phyloP scores from a whole-genome alignment of 2,329 filamentous ascomycete genomes.

The Fusarium austroafricanum region DNA sequence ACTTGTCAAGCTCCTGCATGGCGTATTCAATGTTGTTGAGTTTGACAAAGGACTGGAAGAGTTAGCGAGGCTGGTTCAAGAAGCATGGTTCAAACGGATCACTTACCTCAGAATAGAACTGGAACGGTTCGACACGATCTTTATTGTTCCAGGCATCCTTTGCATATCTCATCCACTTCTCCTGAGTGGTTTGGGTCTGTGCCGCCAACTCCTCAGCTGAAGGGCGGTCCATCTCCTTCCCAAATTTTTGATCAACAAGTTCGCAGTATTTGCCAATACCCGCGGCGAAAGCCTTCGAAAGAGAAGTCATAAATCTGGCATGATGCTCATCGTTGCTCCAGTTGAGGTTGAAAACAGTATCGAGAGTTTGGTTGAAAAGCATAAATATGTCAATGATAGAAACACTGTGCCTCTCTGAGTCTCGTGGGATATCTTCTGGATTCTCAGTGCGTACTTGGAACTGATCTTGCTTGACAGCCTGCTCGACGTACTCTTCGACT shows the following conservation, averaged over 20 bases:
- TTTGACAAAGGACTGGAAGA: constrained; percentile 86
- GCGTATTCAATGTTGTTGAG: constrained; percentile 98
- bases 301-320: constrained; percentile 95
- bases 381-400: constrained; percentile 95
- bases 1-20: constrained; percentile 88
- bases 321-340: constrained; percentile 96
- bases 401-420: constrained; percentile 90
- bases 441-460: constrained; percentile 80
- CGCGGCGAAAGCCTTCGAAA: constrained; percentile 84
- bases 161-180: constrained; percentile 92
- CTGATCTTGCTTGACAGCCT: constrained; percentile 89
- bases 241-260: constrained; percentile 84
- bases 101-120: constrained; percentile 90
- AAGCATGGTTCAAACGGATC: neutral
- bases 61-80: constrained; percentile 46
- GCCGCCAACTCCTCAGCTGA: constrained; percentile 88
- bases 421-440: constrained; percentile 71
- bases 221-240: constrained; percentile 90
- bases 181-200: constrained; percentile 82
- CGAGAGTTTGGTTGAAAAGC: constrained; percentile 90
- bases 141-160: constrained; percentile 93
- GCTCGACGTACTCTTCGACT: constrained; percentile 85
- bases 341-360: constrained; percentile 85
- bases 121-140: constrained; percentile 95
- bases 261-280: constrained; percentile 93